These are phyloP conservation scores for Cladosporium sp. DNA, from an alignment of 2,329 filamentous ascomycete species.

Conservation along the genomic window DNA sequence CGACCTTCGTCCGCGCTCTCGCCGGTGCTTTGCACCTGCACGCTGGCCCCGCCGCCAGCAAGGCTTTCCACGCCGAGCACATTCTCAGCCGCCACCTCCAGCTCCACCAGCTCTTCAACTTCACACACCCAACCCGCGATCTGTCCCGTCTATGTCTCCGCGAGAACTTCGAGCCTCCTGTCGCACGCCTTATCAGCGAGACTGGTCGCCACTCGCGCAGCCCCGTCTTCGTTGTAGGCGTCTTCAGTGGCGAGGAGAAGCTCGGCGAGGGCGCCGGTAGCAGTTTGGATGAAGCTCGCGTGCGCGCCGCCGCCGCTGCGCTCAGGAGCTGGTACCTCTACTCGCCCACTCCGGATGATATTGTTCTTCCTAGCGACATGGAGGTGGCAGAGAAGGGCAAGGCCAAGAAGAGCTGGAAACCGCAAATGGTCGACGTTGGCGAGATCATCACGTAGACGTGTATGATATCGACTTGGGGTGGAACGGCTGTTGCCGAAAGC, in stretches of 20 bases:
- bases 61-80: conserved; percentile 81
- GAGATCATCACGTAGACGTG: conserved; percentile 52
- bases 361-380: conserved; percentile 54
- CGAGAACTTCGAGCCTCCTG: conserved; percentile 84
- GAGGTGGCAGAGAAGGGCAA: conserved; percentile 37
- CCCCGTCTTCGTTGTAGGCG: conserved; percentile 90
- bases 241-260: conserved; percentile 89
- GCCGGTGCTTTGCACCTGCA: conserved; percentile 86
- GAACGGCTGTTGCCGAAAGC: not conserved
- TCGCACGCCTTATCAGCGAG: conserved; percentile 86
- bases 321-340: conserved; percentile 97
- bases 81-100: conserved; percentile 58
- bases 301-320: conserved; percentile 78
- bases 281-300: conserved; percentile 74
- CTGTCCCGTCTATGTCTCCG: conserved; percentile 79
- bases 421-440: conserved; percentile 60
- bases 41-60: conserved; percentile 74
- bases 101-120: conserved; percentile 76
- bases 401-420: conserved; percentile 49
- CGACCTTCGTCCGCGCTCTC: conserved; percentile 79
- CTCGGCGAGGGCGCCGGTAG: conserved; percentile 85
- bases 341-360: conserved; percentile 64
- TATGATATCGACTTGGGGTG: not conserved
- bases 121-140: conserved; percentile 81
- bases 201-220: conserved; percentile 82